Evolutionary conservation across 345 rosid species (phyloP).

Genomic region (Dimocarpus longan): DNA sequence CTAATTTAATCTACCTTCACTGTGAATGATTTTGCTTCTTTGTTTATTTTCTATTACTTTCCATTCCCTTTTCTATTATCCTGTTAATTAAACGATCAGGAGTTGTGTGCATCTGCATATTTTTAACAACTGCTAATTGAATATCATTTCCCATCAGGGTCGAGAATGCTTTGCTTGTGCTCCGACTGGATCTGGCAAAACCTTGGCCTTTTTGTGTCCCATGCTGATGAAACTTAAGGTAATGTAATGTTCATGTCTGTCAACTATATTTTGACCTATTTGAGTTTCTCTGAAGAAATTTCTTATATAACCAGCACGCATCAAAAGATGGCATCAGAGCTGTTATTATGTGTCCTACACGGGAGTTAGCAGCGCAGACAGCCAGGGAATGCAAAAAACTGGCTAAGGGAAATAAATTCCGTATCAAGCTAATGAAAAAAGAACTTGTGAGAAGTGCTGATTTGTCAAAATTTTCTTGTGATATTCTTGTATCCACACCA

Average conservation of each 20-base stretch:
- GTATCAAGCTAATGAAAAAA: slow-evolving; percentile 76
- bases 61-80: background rate
- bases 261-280: background rate
- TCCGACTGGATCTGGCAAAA: slow-evolving; percentile 97
- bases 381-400: slow-evolving; percentile 86
- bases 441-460: slow-evolving; percentile 59
- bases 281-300: slow-evolving; percentile 22
- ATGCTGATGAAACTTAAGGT: slow-evolving; percentile 97
- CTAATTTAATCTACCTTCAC: slow-evolving; percentile 21
- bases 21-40: background rate
- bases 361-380: slow-evolving; percentile 90
- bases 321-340: slow-evolving; percentile 79
- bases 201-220: slow-evolving; percentile 88
- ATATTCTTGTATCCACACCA: slow-evolving; percentile 87
- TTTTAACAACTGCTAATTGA: slow-evolving; percentile 10
- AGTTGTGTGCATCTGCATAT: background rate
- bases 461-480: slow-evolving; percentile 71
- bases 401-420: slow-evolving; percentile 76
- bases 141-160: slow-evolving; percentile 47
- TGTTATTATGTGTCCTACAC: slow-evolving; percentile 83
- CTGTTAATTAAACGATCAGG: background rate
- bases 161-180: slow-evolving; percentile 98
- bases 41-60: background rate
- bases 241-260: slow-evolving; percentile 25
- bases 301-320: slow-evolving; percentile 41